Evolutionary conservation across 345 rosid genomes (phyloP), one percentile per base, ranked within the genome.

Genomic region (Linum tenue): DNA sequence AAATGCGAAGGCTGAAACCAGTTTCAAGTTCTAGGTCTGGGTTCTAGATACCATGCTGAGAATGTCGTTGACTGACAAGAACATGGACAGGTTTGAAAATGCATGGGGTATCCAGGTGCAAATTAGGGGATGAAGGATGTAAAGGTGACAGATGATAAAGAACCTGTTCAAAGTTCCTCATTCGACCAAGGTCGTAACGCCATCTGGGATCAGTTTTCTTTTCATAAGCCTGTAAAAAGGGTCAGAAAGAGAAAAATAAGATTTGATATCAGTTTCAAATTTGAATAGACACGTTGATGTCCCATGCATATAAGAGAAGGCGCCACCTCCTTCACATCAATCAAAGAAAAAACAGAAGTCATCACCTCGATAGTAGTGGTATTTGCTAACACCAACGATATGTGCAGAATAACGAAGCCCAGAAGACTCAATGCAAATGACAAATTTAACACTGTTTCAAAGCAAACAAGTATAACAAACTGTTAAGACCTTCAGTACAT

Each of bases 371-470:
- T 73, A 1, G 77, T 73, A 51, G 73, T 69, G 59, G 73, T 73
- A 56, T 73, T 73, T 39, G 70, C 67, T 37, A 68, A 60, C 35
- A 73, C 73, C 66, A 73, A 61, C 3, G 66, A 39, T 55, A 73
- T 62, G 67, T 73, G 77, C 77, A 73, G 69, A 62, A 69, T 61
- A 12, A 69, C 73, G 77, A 73, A 73, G 67, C 77, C 77, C 42
- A 73, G 10, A 12, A 73, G 68, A 61, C 77, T 73, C 67, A 73
- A 61, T 48, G 73, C 73, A 64, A 73, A 73, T 41, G 77, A 69
- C 48, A 73, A 62, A 69, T 73, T 73, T 67, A 73, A 62, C 14
- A 73, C 77, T 73, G 73, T 12, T 15, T 48, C 53, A 15, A 48
- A 48, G 11, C 53, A 48, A 48, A 48, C 14, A 69, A 69, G 55